Evolutionary conservation across 1,284 basidiomycete species (phyloP), one percentile per base, ranked within the genome.

Genomic region (Cryptococcus sp.): DNA sequence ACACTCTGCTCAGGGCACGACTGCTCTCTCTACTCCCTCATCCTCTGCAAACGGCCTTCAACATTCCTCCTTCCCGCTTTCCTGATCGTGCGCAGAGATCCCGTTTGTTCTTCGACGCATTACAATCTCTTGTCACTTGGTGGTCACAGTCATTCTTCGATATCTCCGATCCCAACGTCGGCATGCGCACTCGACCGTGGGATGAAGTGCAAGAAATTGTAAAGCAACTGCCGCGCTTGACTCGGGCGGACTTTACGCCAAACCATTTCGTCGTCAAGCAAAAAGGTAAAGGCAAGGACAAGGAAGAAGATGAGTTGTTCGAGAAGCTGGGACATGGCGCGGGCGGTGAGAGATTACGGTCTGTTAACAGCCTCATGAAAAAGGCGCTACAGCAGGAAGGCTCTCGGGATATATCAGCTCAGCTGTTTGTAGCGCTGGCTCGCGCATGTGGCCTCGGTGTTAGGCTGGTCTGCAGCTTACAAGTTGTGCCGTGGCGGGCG

Each of bases 361-460:
- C 86, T 48, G 81, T 84, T 22, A 91, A 92, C 70, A 93, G 90
- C 61, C 80, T 97, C 43, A 91, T 92, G 87, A 93, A 93, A 71
- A 91, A 93, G 69, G 87, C 87, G 0, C 79, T 95, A 16, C 87
- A 88, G 81, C 84, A 84, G 57, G 82, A 80, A 55, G 96, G 94
- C 3, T 91, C 88, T 20, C 83, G 91, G 59, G 95, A 99, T 76
- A 85, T 87, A 40, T 91, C 89, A 59, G 89, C 92, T 0, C 91
- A 95, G 69, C 83, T 99, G 6, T 98, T 98, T 72, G 95, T 93
- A 11, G 86, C 90, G 0, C 80, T 97, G 0, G 93, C 93, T 72
- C 83, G 96, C 17, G 89, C 88, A 4, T 82, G 97, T 10, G 89
- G 88, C 15, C 87, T 99, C 20, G 94, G 94, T 0, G 85, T 92